phyloP scores from a whole-genome alignment of 78 protist genomes.

The Anaeramoeba flamelloides region DNA sequence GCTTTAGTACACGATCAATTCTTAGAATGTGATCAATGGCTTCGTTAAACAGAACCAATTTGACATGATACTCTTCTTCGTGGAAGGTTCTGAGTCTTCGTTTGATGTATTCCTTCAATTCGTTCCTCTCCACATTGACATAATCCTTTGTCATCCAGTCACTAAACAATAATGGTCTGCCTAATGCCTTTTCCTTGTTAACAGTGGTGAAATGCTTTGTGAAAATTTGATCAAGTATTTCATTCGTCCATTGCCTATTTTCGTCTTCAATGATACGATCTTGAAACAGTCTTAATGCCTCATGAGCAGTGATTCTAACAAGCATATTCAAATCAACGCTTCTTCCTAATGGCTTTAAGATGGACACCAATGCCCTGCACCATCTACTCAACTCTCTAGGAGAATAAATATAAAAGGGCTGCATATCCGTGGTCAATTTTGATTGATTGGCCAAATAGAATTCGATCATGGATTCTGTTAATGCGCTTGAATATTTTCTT shows the following conservation, averaged over 20 bases:
- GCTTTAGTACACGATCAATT: conserved; percentile 78
- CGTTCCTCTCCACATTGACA: conserved; percentile 38
- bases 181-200: conserved; percentile 22
- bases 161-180: conserved; percentile 75
- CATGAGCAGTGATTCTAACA: conserved; percentile 78
- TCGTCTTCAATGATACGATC: conserved; percentile 71
- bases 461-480: conserved; percentile 83
- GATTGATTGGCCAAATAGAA: conserved; percentile 54
- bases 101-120: conserved; percentile 49
- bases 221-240: conserved; percentile 33
- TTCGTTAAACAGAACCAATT: conserved; percentile 76
- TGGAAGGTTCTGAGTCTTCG: conserved; percentile 56
- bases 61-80: conserved; percentile 79
- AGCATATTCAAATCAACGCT: neutral
- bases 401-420: conserved; percentile 84
- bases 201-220: conserved; percentile 53
- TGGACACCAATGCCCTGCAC: conserved; percentile 72
- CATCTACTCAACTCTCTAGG: conserved; percentile 92
- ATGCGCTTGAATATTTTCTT: conserved; percentile 34
- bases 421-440: conserved; percentile 68
- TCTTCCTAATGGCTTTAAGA: neutral
- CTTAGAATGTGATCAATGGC: conserved; percentile 72
- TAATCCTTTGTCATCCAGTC: conserved; percentile 60
- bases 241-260: conserved; percentile 66
- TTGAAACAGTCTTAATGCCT: conserved; percentile 79